phyloP scores from a whole-genome alignment of 148 eudicot genomes.

The Bassia scoparia region DNA sequence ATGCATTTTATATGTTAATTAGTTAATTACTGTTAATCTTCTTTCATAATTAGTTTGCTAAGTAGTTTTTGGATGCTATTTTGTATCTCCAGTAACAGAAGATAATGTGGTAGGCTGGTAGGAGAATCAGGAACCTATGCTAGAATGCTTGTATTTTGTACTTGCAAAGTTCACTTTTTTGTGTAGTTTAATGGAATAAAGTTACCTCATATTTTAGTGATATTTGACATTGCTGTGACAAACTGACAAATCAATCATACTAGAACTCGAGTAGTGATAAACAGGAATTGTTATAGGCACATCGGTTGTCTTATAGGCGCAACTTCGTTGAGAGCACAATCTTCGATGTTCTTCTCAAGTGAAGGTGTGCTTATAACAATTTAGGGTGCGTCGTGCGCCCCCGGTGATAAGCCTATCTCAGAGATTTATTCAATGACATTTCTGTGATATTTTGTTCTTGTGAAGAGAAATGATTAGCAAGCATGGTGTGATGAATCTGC shows the following conservation, averaged over 20 bases:
- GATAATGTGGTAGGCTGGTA: conserved; percentile 16
- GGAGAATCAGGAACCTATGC: conserved; percentile 8
- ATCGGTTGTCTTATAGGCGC: no score
- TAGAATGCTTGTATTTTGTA: neutral
- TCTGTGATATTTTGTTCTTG: neutral
- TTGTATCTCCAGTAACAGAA: neutral
- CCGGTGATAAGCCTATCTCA: no score
- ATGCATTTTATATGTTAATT: neutral
- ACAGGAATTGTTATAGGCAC: no score
- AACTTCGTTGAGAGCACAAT: no score
- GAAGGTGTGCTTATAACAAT: no score
- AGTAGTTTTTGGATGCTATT: neutral
- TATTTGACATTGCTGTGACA: no score
- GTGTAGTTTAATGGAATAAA: neutral
- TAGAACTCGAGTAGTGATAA: no score
- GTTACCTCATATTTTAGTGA: no score
- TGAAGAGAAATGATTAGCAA: neutral
- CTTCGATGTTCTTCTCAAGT: no score
- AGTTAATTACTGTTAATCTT: neutral
- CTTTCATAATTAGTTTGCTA: neutral
- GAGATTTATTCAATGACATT: neutral
- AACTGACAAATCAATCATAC: no score
- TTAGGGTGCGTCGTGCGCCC: no score
- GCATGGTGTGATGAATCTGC: no score
- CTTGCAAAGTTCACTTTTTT: neutral